Conservation (phyloP, 2,329 filamentous ascomycete genomes). For the Lasiodiplodia sp. region DNA sequence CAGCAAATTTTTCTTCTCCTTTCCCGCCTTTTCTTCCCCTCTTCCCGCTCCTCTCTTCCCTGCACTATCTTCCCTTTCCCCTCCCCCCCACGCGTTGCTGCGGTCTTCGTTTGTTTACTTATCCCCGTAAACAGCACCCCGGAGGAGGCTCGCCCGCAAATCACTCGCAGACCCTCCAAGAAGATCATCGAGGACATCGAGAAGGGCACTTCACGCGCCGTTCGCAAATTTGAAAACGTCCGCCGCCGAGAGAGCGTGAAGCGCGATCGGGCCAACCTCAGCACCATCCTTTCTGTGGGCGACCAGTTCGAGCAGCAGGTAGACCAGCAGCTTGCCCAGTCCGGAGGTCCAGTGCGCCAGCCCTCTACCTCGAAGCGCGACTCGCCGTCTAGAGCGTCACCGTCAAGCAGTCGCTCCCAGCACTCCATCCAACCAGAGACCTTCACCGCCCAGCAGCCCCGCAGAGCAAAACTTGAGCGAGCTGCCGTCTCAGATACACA, state of each 20-base stretch:
- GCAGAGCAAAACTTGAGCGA: conserved; percentile 14
- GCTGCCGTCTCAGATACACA: conserved; percentile 33
- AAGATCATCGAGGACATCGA: conserved; percentile 49
- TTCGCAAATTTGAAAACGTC: conserved; percentile 23
- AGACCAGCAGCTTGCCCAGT: conserved; percentile 8
- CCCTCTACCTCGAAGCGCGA: conserved; percentile 36
- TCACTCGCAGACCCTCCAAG: conserved; percentile 39
- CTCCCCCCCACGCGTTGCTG: conserved; percentile 19
- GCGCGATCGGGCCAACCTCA: conserved; percentile 23
- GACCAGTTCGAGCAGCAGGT: conserved; percentile 29
- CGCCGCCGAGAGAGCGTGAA: conserved; percentile 24
- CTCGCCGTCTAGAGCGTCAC: conserved; percentile 2
- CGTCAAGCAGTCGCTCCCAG: conserved; percentile 6
- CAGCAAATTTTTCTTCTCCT: conserved; percentile 34
- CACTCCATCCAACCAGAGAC: conserved; percentile 7
- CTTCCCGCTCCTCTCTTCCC: not conserved
- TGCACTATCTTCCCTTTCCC: conserved; percentile 5
- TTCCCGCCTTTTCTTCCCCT: conserved; percentile 30
- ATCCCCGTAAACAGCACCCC: conserved; percentile 18
- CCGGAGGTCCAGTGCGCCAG: conserved; percentile 32
- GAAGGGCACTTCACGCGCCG: conserved; percentile 32
- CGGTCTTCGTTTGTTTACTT: conserved; percentile 20
- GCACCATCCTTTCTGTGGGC: conserved; percentile 29
- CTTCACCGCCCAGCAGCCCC: not conserved
- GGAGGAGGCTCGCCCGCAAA: conserved; percentile 11